Base-by-base conservation (phyloP, 208 protist species). In the Leptomonas seymouri region DNA sequence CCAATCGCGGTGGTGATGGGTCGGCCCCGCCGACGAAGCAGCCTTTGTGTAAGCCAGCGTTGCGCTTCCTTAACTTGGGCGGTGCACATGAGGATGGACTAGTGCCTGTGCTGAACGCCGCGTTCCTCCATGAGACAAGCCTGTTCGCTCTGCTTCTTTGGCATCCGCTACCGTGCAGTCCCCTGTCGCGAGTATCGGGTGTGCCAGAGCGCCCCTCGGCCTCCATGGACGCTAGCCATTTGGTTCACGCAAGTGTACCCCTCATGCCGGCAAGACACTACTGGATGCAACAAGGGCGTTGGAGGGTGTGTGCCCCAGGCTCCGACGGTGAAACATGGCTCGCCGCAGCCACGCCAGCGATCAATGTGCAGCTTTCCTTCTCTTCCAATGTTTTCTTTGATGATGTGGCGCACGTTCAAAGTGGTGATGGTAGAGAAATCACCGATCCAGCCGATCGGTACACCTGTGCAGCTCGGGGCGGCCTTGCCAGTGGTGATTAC, bases 91-190 rank as follows among this genome's bases (percentile, higher is more conserved):
- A 30, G 16, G 27, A 30, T 2, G 50, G 42, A 0, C 2, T 78
- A 15, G 30, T 31, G 6, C 45, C 63, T 27, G 3, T 87, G 30
- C 58, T 86, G 54, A 90, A 93, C 59, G 75, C 80, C 2, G 67
- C 63, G 16, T 88, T 90, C 67, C 31, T 93, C 21, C 82, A 93
- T 34, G 84, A 93, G 55, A 85, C 84, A 1, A 82, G 84, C 60
- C 74, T 93, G 1, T 89, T 90, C 69, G 55, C 87, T n/a, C 82
- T 90, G 18, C 76, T 93, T 20, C 60, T 81, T 49, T 51, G 67
- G 14, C 78, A 77, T 18, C 62, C 71, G 3, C 64, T 66, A 16
- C 69, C 42, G 8, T 53, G 41, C 25, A 75, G 67, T 57, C 12
- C 28, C 11, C 25, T 71, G n/a, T 34, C 50, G 28, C 3, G 18